phyloP scores from a whole-genome alignment of 108 stramenopile species.

The Cyclotella sp. region DNA sequence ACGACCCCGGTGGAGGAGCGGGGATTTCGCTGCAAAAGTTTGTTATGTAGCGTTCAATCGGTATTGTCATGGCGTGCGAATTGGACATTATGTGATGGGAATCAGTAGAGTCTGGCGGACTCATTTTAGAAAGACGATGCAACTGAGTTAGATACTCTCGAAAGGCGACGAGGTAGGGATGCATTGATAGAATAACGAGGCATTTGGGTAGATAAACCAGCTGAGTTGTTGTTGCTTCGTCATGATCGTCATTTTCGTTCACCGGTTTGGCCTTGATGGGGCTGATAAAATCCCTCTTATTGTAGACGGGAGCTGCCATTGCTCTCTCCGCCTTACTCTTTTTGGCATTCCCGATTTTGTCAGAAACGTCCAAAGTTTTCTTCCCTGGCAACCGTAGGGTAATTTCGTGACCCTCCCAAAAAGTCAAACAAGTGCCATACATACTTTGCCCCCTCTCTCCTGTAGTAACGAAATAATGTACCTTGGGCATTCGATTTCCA shows the following conservation, averaged over 20 bases:
- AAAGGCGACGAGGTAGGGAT: constrained; percentile 91
- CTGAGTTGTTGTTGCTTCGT: constrained; percentile 6
- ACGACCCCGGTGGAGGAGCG: constrained; percentile 90
- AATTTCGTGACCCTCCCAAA: constrained; percentile 72
- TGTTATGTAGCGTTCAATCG: constrained; percentile 92
- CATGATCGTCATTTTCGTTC: constrained; percentile 7
- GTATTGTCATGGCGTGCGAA: constrained; percentile 74
- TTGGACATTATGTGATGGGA: background rate
- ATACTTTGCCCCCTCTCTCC: constrained; percentile 72
- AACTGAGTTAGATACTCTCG: constrained; percentile 88
- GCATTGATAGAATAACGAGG: constrained; percentile 88
- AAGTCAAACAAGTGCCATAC: constrained; percentile 81
- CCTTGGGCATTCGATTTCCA: constrained; percentile 71
- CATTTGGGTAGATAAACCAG: constrained; percentile 85
- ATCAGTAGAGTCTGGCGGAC: constrained; percentile 9
- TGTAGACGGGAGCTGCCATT: constrained; percentile 28
- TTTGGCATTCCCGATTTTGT: constrained; percentile 12
- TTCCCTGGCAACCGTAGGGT: constrained; percentile 13
- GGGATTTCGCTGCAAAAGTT: constrained; percentile 95
- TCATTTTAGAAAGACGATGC: constrained; percentile 82
- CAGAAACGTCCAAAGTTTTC: constrained; percentile 10
- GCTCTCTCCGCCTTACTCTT: constrained; percentile 32
- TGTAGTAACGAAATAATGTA: constrained; percentile 86
- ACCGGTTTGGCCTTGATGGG: background rate
- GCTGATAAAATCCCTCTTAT: constrained; percentile 14